phyloP scores from a whole-genome alignment of 768 basidiomycete genomes.

The Megacollybia marginata region DNA sequence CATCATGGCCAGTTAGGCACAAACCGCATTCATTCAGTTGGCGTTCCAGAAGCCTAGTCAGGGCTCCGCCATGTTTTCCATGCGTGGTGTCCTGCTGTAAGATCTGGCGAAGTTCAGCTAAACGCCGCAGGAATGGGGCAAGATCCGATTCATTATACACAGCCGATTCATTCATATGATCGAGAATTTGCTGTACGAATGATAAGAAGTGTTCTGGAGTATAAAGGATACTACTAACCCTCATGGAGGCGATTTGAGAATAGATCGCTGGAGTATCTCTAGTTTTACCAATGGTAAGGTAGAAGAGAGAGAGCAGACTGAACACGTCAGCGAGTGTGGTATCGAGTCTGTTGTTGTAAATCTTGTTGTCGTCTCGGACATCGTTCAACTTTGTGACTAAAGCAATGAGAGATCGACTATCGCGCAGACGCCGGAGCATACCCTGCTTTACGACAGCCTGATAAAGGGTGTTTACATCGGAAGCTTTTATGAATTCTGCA shows the following conservation, averaged over 20 bases:
- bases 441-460: constrained; percentile 92
- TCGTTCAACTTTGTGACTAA: constrained; percentile 88
- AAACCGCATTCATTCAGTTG: constrained; percentile 90
- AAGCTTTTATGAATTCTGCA: constrained; percentile 85
- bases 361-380: constrained; percentile 70
- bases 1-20: constrained; percentile 19
- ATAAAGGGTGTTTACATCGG: constrained; percentile 91
- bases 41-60: constrained; percentile 83
- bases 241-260: constrained; percentile 92
- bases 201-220: background rate
- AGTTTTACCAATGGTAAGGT: constrained; percentile 95
- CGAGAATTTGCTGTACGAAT: constrained; percentile 72
- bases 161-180: constrained; percentile 93
- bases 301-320: constrained; percentile 90
- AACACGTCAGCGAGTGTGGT: constrained; percentile 96
- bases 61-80: constrained; percentile 76
- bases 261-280: constrained; percentile 92
- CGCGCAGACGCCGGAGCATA: constrained; percentile 21
- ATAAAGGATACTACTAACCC: constrained; percentile 51
- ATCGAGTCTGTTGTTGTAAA: constrained; percentile 86
- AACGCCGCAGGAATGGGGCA: constrained; percentile 75
- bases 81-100: constrained; percentile 76
- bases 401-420: constrained; percentile 1
- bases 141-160: constrained; percentile 92
- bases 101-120: constrained; percentile 78